Evolutionary conservation across 306 rosid genomes (phyloP), one percentile per base, ranked within the genome.

Genomic region (Rosa persica): DNA sequence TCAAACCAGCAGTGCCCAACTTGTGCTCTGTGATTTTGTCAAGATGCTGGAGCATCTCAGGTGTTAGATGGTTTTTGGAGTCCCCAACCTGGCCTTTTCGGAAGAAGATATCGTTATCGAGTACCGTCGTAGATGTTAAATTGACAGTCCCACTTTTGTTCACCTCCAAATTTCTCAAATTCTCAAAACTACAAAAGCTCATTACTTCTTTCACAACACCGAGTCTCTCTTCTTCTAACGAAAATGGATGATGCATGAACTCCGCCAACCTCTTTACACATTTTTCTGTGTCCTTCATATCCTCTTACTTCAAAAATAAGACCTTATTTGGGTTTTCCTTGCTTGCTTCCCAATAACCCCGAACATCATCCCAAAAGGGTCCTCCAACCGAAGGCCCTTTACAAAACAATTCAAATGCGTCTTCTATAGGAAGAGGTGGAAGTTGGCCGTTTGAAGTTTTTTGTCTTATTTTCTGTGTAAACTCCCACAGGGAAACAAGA

Each of bases 301-400:
- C 88, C 76, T 90, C 90, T 17, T 86, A 88, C 81, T 76, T 83
- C 23, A 90, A 61, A 81, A 90, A 88, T 51, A 90, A 5, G 36
- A 85, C 75, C 25, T 86, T 83, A 40, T 83, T 6, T 1, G 90
- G 81, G 11, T 36, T 82, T 23, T 74, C 88, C 20, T 19, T 43
- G 78, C 89, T 84, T 16, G 82, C 86, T 19, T 82, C 81, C 87
- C 83, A 88, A 19, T 88, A 86, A 27, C 84, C 81, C 39, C 84
- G 11, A 67, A 88, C 60, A 38, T 90, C 90, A 17, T 67, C 47
- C 90, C 88, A 86, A 48, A 75, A 80, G 11, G 94, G 90, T 23
- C 92, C 92, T 60, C 9, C 79, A 44, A 42, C 78, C 25, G 71
- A 49, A 25, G 70, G 64, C 6, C 92, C 90, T 0, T 80, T 75